A percentile compares a stretch with the other conserved stretches of the same genome.
These are phyloP conservation scores for Meyerozyma smithsonii DNA, from an alignment of 1,139 yeast species.

Conservation along the genomic window DNA sequence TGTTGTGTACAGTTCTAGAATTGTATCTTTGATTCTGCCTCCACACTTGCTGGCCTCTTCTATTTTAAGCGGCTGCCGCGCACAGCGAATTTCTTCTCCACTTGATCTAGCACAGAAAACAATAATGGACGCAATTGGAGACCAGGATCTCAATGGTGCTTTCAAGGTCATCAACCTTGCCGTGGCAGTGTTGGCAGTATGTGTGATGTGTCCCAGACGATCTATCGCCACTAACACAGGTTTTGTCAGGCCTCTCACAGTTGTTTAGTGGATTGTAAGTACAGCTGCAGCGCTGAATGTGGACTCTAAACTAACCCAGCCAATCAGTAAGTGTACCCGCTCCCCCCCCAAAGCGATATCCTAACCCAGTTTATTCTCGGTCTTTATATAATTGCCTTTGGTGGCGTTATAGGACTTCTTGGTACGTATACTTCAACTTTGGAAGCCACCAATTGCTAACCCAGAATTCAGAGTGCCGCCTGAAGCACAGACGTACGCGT, in stretches of 20 bases:
- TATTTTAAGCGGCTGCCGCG: not conserved
- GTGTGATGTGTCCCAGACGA: conserved; percentile 16
- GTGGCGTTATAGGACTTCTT: conserved; percentile 49
- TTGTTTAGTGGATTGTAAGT: conserved; percentile 54
- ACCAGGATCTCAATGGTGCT: conserved; percentile 40
- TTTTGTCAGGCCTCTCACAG: conserved; percentile 55
- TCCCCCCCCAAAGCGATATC: conserved; percentile 1
- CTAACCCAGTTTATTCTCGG: conserved; percentile 48
- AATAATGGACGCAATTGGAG: conserved; percentile 14
- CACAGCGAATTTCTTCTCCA: conserved; percentile 1
- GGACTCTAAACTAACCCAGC: conserved; percentile 21
- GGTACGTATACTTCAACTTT: conserved; percentile 29
- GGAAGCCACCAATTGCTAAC: conserved; percentile 12
- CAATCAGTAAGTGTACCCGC: conserved; percentile 22
- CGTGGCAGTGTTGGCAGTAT: conserved; percentile 57
- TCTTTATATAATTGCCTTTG: conserved; percentile 50
- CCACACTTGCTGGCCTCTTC: too few species aligned
- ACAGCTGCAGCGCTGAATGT: conserved; percentile 4
- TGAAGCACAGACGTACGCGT: conserved; percentile 65
- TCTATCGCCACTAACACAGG: conserved; percentile 27
- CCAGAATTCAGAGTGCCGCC: conserved; percentile 63
- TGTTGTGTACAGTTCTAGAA: not conserved
- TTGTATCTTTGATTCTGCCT: not conserved
- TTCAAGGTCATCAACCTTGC: conserved; percentile 62
- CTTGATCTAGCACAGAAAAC: not conserved